A percentile compares a stretch with the other conserved stretches of the same genome.
These are phyloP conservation scores for Guyanaporus albipodus DNA, from an alignment of 768 basidiomycete genomes.

Conservation along the genomic window DNA sequence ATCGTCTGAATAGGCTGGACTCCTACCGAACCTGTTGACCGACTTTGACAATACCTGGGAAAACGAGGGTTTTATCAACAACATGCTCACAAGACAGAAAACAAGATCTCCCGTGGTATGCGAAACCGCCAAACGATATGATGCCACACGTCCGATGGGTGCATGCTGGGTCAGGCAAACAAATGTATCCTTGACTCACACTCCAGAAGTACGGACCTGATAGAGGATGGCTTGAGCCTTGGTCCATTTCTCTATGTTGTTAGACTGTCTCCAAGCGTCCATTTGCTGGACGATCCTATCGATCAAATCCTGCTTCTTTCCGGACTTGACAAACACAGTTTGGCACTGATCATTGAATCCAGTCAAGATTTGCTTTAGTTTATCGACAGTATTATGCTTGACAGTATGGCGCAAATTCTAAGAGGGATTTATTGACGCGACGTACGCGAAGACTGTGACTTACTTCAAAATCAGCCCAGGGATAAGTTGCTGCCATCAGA, in stretches of 20 bases:
- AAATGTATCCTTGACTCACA: constrained; percentile 48
- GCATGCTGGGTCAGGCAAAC: constrained; percentile 8
- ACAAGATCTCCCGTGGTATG: constrained; percentile 4
- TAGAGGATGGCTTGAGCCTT: constrained; percentile 64
- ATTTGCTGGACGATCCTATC: constrained; percentile 63
- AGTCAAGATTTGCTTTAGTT: constrained; percentile 74
- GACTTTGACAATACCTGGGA: constrained; percentile 27
- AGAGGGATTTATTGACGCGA: constrained; percentile 19
- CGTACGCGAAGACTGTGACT: constrained; percentile 18
- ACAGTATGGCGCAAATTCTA: constrained; percentile 69
- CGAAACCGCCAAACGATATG: constrained; percentile 4
- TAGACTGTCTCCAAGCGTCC: constrained; percentile 55
- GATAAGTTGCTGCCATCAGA: constrained; percentile 58
- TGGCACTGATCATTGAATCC: constrained; percentile 78
- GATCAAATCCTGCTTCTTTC: constrained; percentile 86
- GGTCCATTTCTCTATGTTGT: constrained; percentile 61
- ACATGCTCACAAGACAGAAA: constrained; percentile 4
- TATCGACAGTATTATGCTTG: constrained; percentile 79
- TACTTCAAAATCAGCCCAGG: constrained; percentile 77
- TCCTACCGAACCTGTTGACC: constrained; percentile 21
- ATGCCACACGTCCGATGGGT: constrained; percentile 9
- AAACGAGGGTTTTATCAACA: constrained; percentile 14
- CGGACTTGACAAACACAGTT: constrained; percentile 64
- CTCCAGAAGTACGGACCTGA: constrained; percentile 61
- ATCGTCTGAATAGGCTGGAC: constrained; percentile 26